Evolutionary conservation across 73 alveolate genomes (phyloP), one percentile per base, ranked within the genome.

Genomic region (Paramecium sexaurelia): DNA sequence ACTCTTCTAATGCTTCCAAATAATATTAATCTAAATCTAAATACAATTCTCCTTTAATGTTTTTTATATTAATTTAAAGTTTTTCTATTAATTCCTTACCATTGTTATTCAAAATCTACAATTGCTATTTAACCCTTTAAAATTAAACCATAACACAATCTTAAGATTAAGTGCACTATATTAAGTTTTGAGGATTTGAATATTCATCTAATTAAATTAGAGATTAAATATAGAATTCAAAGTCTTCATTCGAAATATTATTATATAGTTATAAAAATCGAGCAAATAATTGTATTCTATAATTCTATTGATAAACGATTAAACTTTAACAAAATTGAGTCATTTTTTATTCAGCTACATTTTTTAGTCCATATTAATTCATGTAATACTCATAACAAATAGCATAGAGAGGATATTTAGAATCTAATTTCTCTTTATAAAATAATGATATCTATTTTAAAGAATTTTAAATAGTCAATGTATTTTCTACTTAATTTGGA

Each of bases 311-410:
- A 78, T 78, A 78, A 40, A 7, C 29, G 9, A 78, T 19, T 11
- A 78, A 22, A 29, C 61, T 41, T 78, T 37, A 22, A 45, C 90
- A 78, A 45, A 78, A 78, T 39, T 39, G 11, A 29, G 90, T 78
- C 55, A 78, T 29, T 45, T 78, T 78, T 20, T 78, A 43, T 45
- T 78, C 90, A 7, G 90, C 90, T 6, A 78, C 55, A 41, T 78
- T 41, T 43, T 78, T 78, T 32, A 78, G 8, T 0, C 90, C 90
- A 78, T 29, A 78, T 9, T 56, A 37, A 22, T 78, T 78, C 68
- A 78, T 78, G 17, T 78, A 78, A 78, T 29, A 78, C 41, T 78
- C 90, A 78, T 78, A 78, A 13, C 75, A 39, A 15, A 78, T 24
- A 4, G 68, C 75, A 24, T 78, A 78, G 0, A 78, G 43, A 17